phyloP scores from a whole-genome alignment of 106 monocot species.

The Dactylorhiza incarnata region DNA sequence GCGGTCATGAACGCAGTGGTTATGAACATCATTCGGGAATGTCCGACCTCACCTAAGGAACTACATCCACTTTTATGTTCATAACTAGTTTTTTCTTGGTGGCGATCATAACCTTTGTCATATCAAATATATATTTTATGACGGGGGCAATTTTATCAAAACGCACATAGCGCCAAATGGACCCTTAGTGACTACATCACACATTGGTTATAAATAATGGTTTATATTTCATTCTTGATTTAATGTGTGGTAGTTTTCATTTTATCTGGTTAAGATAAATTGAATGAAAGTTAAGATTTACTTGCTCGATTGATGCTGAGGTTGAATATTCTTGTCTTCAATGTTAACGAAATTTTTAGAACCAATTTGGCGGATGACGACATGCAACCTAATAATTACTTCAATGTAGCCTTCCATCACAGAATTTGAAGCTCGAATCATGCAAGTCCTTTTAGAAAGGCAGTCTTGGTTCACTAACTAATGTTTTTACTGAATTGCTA shows the following conservation, averaged over 20 bases:
- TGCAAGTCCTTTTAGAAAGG: not conserved
- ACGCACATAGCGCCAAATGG: no score
- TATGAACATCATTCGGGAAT: no score
- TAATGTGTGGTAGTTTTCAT: not conserved
- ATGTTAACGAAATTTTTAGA: not conserved
- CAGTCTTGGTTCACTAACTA: not conserved
- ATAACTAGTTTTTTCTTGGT: no score
- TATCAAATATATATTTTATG: no score
- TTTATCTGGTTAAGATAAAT: not conserved
- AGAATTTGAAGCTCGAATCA: not conserved
- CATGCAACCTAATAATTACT: not conserved
- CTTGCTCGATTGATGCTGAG: not conserved
- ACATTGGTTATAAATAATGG: not conserved
- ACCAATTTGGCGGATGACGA: no score
- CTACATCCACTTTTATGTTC: no score
- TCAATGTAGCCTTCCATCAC: not conserved
- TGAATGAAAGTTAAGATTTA: not conserved
- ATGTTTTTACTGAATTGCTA: not conserved
- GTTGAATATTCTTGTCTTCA: not conserved
- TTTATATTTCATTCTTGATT: no score
- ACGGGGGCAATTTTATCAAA: no score
- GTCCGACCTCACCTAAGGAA: no score
- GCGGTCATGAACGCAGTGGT: no score
- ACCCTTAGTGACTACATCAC: not conserved
- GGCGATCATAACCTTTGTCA: no score